Evolutionary conservation across 2,329 filamentous ascomycete species (phyloP).

Genomic region (Stenocarpella maydis): DNA sequence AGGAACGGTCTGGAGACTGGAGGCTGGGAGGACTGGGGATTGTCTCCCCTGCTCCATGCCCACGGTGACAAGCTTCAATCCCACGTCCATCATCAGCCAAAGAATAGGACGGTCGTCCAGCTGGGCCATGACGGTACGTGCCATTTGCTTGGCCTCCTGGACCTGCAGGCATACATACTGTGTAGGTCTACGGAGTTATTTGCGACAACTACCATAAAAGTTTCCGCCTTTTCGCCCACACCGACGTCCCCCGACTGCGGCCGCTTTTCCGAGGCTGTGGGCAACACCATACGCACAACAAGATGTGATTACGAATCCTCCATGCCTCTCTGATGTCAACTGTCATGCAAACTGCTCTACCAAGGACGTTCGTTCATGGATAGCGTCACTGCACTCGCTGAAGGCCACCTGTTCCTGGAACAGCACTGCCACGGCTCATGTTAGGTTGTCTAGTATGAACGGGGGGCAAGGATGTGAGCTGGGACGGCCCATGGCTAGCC

Average conservation of each 20-base stretch:
- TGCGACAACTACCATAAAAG: not conserved
- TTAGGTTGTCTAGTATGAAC: not conserved
- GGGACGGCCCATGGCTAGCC: not conserved
- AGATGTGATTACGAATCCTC: conserved; percentile 10
- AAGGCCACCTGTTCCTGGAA: conserved; percentile 5
- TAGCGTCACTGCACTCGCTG: not conserved
- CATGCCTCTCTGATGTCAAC: conserved; percentile 10
- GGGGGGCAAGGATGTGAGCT: conserved; percentile 29
- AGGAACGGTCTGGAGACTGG: conserved; percentile 11
- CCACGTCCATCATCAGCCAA: not conserved
- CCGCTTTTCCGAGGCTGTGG: conserved; percentile 1
- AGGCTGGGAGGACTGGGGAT: not conserved
- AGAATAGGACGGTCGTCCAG: not conserved
- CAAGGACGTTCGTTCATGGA: not conserved
- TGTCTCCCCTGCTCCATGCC: not conserved
- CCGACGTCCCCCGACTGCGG: conserved; percentile 12
- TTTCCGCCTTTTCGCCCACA: not conserved
- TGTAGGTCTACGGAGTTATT: not conserved
- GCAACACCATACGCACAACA: not conserved
- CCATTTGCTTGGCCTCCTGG: not conserved
- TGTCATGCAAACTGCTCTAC: not conserved
- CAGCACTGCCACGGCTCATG: not conserved
- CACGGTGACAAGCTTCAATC: conserved; percentile 19
- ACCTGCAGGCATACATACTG: not conserved
- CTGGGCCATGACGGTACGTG: not conserved